Base-by-base conservation (phyloP, 177 flowering plant genomes). In the Telopea speciosissima region DNA sequence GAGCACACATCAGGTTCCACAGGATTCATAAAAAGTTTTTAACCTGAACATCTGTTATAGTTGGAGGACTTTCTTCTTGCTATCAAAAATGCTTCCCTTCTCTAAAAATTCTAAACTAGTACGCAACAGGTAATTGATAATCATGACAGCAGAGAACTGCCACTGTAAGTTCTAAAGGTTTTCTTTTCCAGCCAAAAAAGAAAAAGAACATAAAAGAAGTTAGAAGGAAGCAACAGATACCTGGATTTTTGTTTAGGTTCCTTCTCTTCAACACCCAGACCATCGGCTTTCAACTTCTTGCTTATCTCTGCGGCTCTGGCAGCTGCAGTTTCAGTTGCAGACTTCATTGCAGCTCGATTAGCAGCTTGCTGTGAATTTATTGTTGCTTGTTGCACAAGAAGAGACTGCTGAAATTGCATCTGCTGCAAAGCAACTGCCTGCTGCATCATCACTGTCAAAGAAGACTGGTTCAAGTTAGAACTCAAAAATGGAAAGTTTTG, bases 341-440 rank as follows among this genome's bases (percentile, higher is more conserved):
- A 83, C 79, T 96, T 96, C 99, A 93, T 85, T 63, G 99, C 99
- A 65, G 97, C 99, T 67, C 89, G 83, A 66, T 83, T 90, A 26
- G 99, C 99, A 56, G 99, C 98, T 79, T 93, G 40, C 40, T 33
- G 98, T 2, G 96, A 87, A 74, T 82, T 84, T 91, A 96, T 12
- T 45, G 54, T 65, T 65, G 91, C 85, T 77, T 93, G 98, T 73
- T 96, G 99, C 99, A 96, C 91, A 24, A 91, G 68, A 63, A 96
- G 76, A 72, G 99, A 95, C 84, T 96, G 98, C 81, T 96, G 99
- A 79, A 91, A 96, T 68, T 96, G 98, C 96, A 95, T 91, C 77
- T 96, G 99, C 75, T 96, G 99, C 98, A 93, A 87, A 21, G 97
- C 97, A 76, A 93, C 98, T 76, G 99, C 95, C 81, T 96, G 99